Evolutionary conservation across 2,329 filamentous ascomycete species (phyloP), one percentile per base, ranked within the genome.

Genomic region (Xylariaceae sp.): DNA sequence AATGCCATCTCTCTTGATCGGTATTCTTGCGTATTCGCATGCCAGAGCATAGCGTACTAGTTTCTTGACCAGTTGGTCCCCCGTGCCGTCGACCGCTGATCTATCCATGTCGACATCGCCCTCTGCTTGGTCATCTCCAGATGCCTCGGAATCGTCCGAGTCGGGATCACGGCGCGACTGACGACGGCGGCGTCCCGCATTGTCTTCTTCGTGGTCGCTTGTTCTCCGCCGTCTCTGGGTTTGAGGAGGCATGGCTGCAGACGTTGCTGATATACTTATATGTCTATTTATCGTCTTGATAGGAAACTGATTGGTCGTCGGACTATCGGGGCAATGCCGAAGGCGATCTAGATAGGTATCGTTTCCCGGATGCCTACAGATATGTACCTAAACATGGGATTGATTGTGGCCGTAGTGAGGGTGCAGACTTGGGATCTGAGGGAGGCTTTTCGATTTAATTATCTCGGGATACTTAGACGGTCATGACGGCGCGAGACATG

Each of bases 11-110:
- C 86, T 76, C 50, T 79, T 79, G 44, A 89, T 87, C 0, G 81
- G 77, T 40, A 79, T 78, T 50, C 86, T 77, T 9, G 85, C 82
- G 59, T 81, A 87, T 67, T 89, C 86, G 71, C 86, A 88, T 3
- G 86, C 83, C 20, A 89, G 71, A 2, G 84, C 85, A 64, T 88
- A 88, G 50, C 87, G 81, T n/a, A 89, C 80, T n/a, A 89, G 72
- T 66, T 86, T 88, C 72, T 87, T 88, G 37, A 84, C 80, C 32
- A 86, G 71, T 61, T 84, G 81, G 3, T 79, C 74, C 37, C 81
- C 78, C 40, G 73, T 76, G 29, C 68, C 60, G n/a, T 58, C 56
- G 4, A 51, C 50, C n/a, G 47, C 14, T 29, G 50, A 40, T 19
- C 42, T 58, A 18, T 60, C 55, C 64, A 67, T 68, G 29, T 56